Conservation (phyloP, 768 basidiomycete species). For the Scleroderma bovista region DNA sequence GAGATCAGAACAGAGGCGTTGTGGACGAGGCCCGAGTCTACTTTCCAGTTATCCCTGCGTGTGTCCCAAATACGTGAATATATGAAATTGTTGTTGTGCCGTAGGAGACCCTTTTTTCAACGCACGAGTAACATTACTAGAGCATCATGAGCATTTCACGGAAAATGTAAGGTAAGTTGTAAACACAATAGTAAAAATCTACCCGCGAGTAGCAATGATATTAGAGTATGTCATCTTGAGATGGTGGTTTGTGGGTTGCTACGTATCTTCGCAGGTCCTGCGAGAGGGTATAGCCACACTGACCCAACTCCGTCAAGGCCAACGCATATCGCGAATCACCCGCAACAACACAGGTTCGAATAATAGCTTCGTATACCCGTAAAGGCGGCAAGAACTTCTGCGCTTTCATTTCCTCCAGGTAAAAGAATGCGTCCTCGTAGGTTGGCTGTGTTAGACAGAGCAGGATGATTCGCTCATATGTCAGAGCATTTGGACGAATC, state of each 20-base stretch:
- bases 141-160: no score
- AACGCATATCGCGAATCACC: slow-evolving; percentile 59
- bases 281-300: slow-evolving; percentile 46
- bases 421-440: slow-evolving; percentile 87
- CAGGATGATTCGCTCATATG: slow-evolving; percentile 62
- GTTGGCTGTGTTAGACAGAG: slow-evolving; percentile 64
- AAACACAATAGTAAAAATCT: not conserved
- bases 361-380: slow-evolving; percentile 53
- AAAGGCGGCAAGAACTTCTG: slow-evolving; percentile 48
- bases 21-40: slow-evolving; percentile 17
- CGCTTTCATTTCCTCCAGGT: slow-evolving; percentile 83
- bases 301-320: slow-evolving; percentile 67
- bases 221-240: not conserved
- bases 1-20: slow-evolving; percentile 10
- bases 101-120: no score
- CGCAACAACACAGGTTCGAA: slow-evolving; percentile 48
- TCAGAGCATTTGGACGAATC: slow-evolving; percentile 51
- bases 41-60: slow-evolving; percentile 24
- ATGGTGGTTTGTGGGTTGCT: slow-evolving; percentile 6
- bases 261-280: slow-evolving; percentile 29
- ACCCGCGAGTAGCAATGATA: not conserved
- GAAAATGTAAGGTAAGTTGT: no score
- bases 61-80: slow-evolving; percentile 12
- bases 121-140: slow-evolving; percentile 15
- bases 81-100: no score